Percentiles rank a stretch among this genome's conserved stretches.
Conservation (phyloP, 352 stramenopile genomes). For the Phytophthora hibernalis region DNA sequence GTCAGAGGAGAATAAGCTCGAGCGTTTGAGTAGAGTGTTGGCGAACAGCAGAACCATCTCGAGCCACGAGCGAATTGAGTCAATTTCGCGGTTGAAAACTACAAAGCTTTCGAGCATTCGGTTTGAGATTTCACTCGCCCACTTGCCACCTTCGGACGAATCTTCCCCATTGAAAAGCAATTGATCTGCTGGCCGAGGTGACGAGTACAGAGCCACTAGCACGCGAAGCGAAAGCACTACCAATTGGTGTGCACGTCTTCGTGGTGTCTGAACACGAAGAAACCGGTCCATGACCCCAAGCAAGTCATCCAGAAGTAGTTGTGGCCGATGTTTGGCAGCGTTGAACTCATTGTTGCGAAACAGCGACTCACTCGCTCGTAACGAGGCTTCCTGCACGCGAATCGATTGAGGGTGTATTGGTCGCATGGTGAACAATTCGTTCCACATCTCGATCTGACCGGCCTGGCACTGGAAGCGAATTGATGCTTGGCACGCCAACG, state of each 20-base stretch:
- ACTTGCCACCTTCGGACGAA: conserved; percentile 8
- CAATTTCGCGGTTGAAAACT: conserved; percentile 19
- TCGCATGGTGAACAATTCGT: conserved; percentile 37
- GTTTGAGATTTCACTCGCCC: conserved; percentile 18
- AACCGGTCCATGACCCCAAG: conserved; percentile 34
- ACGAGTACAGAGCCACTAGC: conserved; percentile 24
- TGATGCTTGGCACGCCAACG: conserved; percentile 22
- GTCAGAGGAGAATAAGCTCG: conserved; percentile 8
- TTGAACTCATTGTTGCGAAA: conserved; percentile 47
- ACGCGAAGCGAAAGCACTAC: conserved; percentile 27
- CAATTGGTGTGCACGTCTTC: conserved; percentile 23
- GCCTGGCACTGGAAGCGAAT: conserved; percentile 53
- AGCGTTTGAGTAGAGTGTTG: conserved; percentile 17
- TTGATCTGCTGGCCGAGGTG: conserved; percentile 8
- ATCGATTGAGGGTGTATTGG: conserved; percentile 36
- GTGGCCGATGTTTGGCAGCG: conserved; percentile 15
- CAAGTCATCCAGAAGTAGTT: conserved; percentile 31
- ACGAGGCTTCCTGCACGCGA: conserved; percentile 44
- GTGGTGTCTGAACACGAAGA: conserved; percentile 18
- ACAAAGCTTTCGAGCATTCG: conserved; percentile 28
- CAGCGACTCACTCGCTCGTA: conserved; percentile 38
- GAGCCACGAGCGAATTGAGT: conserved; percentile 28
- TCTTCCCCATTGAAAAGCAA: conserved; percentile 21
- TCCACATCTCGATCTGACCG: conserved; percentile 41
- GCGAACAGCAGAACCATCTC: conserved; percentile 25